Percentiles rank a stretch among this genome's conserved stretches.
These are phyloP conservation scores for Jasminum sambac DNA, from an alignment of 257 asterid genomes.

Conservation along the genomic window DNA sequence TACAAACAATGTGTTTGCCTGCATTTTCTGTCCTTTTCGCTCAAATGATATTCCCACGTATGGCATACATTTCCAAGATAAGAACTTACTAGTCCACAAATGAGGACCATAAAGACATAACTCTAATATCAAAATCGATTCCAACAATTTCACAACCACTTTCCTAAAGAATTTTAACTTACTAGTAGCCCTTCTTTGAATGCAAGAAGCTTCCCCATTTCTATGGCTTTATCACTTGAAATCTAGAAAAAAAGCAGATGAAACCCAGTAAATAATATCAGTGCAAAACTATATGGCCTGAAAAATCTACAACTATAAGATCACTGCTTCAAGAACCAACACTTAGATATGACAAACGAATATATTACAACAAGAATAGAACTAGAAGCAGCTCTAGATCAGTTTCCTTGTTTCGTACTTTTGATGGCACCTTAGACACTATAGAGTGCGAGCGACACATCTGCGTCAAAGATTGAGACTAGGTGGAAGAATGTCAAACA, in stretches of 20 bases:
- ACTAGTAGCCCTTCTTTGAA: constrained; percentile 84
- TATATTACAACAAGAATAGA: neutral
- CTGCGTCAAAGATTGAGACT: no score
- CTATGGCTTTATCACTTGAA: constrained; percentile 88
- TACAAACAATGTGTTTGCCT: constrained; percentile 91
- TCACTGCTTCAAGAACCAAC: neutral
- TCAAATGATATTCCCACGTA: constrained; percentile 93
- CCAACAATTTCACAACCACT: neutral
- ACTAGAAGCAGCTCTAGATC: no score
- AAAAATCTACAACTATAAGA: neutral
- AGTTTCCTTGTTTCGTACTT: no score
- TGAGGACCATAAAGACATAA: neutral
- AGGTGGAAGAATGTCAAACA: no score
- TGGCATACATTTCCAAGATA: constrained; percentile 15
- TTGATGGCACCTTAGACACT: no score
- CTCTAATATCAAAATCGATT: neutral
- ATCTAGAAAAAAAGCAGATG: constrained; percentile 40
- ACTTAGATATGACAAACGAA: neutral
- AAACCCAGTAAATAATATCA: neutral
- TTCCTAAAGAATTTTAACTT: constrained; percentile 19
- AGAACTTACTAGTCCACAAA: constrained; percentile 11
- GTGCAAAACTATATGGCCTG: neutral
- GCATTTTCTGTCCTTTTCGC: constrained; percentile 79
- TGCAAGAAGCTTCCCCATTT: constrained; percentile 91
- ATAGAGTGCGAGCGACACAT: no score